Evolutionary conservation across 768 basidiomycete genomes (phyloP).

Genomic region (Gyrodon lividus): DNA sequence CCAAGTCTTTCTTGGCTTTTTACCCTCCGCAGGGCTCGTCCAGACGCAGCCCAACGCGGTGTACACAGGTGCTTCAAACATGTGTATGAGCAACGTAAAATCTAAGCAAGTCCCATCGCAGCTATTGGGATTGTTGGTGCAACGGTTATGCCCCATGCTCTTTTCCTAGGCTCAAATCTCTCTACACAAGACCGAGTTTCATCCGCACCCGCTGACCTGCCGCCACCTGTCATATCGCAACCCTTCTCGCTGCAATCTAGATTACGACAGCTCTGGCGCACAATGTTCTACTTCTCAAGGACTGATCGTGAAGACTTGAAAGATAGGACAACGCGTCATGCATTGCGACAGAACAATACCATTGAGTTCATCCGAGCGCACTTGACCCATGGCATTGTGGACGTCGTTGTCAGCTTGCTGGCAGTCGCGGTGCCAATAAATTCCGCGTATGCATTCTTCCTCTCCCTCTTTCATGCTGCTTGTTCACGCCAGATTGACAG

Average conservation of each 20-base stretch:
- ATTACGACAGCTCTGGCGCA: background rate
- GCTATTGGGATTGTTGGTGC: slow-evolving; percentile 45
- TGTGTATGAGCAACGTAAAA: background rate
- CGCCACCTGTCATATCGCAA: slow-evolving; percentile 3
- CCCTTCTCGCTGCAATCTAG: background rate
- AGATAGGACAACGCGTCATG: slow-evolving; percentile 9
- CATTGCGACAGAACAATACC: slow-evolving; percentile 33
- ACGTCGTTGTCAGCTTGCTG: slow-evolving; percentile 43
- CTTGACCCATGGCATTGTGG: slow-evolving; percentile 42
- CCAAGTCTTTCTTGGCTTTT: slow-evolving; percentile 41
- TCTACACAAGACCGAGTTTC: slow-evolving; percentile 48
- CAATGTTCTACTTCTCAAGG: slow-evolving; percentile 6
- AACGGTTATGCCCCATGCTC: slow-evolving; percentile 60
- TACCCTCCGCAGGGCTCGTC: slow-evolving; percentile 33
- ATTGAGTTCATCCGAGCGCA: slow-evolving; percentile 39
- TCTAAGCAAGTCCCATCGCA: slow-evolving; percentile 22
- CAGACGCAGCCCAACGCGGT: slow-evolving; percentile 38
- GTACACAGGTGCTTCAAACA: slow-evolving; percentile 30
- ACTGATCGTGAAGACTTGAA: slow-evolving; percentile 3
- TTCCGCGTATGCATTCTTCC: slow-evolving; percentile 27
- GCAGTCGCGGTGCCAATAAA: slow-evolving; percentile 50
- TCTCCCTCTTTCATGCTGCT: background rate
- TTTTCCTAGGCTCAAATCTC: slow-evolving; percentile 53
- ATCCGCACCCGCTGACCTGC: slow-evolving; percentile 8
- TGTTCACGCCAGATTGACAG: slow-evolving; percentile 11